A percentile compares a stretch with the other conserved stretches of the same genome.
Conservation (phyloP, 306 rosid genomes). For the Medicago ruthenica region DNA sequence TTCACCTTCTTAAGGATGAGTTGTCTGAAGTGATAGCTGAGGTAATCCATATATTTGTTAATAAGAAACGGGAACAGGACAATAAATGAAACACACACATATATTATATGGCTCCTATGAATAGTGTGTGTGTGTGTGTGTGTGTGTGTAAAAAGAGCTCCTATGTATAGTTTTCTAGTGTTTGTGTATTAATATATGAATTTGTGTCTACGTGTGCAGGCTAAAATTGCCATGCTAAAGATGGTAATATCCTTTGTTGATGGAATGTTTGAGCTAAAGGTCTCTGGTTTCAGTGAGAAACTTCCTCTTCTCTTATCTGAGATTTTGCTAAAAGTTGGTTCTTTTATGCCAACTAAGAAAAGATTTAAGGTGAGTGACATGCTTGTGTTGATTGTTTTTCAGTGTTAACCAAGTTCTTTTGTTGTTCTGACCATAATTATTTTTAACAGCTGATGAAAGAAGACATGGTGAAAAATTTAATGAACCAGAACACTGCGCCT, state of each 20-base stretch:
- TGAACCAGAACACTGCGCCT: conserved; percentile 78
- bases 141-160: too few species aligned
- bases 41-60: too few species aligned
- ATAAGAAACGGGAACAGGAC: too few species aligned
- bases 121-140: too few species aligned
- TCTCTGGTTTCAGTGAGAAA: conserved; percentile 84
- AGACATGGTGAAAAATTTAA: conserved; percentile 73
- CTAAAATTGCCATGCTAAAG: conserved; percentile 79
- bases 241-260: conserved; percentile 65
- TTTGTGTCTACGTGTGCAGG: conserved; percentile 53
- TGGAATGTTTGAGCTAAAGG: conserved; percentile 81
- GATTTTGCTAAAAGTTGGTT: conserved; percentile 60
- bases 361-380: conserved; percentile 62
- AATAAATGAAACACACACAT: too few species aligned
- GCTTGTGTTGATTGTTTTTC: conserved; percentile 11
- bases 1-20: too few species aligned
- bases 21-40: too few species aligned
- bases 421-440: conserved; percentile 33
- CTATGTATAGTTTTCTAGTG: too few species aligned
- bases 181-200: conserved; percentile 10
- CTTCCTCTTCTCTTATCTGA: conserved; percentile 72
- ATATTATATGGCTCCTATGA: too few species aligned
- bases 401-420: background rate
- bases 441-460: conserved; percentile 74
- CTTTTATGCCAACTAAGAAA: conserved; percentile 65